Base-by-base conservation (phyloP, 495 filamentous ascomycete species). In the Podospora tetraspora region DNA sequence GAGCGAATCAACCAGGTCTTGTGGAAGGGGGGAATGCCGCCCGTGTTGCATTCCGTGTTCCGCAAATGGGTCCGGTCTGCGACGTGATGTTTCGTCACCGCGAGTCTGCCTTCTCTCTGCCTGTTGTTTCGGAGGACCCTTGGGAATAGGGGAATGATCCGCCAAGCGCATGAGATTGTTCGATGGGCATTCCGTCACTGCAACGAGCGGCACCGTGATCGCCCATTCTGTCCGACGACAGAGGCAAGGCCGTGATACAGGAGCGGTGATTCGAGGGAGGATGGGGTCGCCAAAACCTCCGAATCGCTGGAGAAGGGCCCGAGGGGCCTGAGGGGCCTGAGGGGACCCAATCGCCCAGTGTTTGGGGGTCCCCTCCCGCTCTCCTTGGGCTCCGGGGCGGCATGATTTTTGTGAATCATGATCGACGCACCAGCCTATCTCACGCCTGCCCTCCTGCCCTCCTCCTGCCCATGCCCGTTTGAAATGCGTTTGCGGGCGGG, bases 341-440 rank as follows among this genome's bases (percentile, higher is more conserved):
- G n/a, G n/a, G n/a, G n/a, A n/a, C n/a, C 29, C 34, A 43, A 23
- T 16, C 8, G 37, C n/a, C 21, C 32, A 19, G 37, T 64, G 62
- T 57, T 59, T 43, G 63, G 24, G 25, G 22, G 32, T 37, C 32
- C 12, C 30, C 30, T 34, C 30, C 30, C 30, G 11, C 30, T 34
- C 8, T 12, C 63, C 43, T 23, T 57, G 63, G 34, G 25, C 25
- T 12, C 22, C 9, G 23, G 30, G 6, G 30, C 19, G n/a, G 65
- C 57, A 61, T 66, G 65, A 66, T 30, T 52, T 58, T 10, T 32
- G 65, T 66, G 65, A 66, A 66, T 66, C 65, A 66, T 66, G 65
- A 66, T 66, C 65, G 65, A 29, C 65, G 57, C 58, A 59, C 65
- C 65, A 57, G 65, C 30, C 25, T 66, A 61, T 61, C 24, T n/a